Evolutionary conservation across 2,329 filamentous ascomycete species (phyloP).

Genomic region (Arthrobotrys iridis): DNA sequence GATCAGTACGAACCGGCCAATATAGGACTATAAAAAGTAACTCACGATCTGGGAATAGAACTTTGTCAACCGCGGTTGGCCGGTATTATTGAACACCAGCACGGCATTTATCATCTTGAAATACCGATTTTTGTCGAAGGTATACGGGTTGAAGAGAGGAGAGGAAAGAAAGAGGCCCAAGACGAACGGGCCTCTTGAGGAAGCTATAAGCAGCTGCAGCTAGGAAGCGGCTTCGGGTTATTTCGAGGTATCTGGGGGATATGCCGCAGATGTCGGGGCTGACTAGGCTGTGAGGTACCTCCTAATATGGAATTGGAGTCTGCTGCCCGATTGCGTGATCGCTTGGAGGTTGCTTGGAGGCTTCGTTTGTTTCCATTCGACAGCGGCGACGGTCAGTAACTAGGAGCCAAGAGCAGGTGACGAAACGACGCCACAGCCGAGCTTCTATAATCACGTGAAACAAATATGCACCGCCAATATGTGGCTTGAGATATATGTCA

Average conservation of each 20-base stretch:
- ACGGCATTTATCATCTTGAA: constrained; percentile 94
- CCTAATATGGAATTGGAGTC: constrained; percentile 37
- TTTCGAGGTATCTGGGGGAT: constrained; percentile 1
- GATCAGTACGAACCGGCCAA: neutral
- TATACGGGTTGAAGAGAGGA: constrained; percentile 35
- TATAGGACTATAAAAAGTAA: constrained; percentile 17
- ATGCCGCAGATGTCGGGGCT: neutral
- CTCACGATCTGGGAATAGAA: constrained; percentile 96
- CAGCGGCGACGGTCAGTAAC: neutral
- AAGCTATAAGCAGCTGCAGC: constrained; percentile 1
- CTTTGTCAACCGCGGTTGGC: constrained; percentile 94
- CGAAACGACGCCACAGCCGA: neutral
- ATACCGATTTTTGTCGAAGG: constrained; percentile 44
- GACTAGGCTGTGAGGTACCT: constrained; percentile 1
- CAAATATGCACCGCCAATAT: too few species aligned
- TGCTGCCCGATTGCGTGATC: constrained; percentile 45
- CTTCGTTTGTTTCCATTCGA: neutral
- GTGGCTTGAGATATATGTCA: neutral
- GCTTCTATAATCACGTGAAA: constrained; percentile 23
- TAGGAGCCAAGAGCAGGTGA: constrained; percentile 9
- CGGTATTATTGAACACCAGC: constrained; percentile 97
- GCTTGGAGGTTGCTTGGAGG: constrained; percentile 17
- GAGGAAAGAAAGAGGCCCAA: neutral
- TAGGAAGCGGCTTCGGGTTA: neutral
- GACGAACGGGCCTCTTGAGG: constrained; percentile 4